Evolutionary conservation across 495 filamentous ascomycete genomes (phyloP), one percentile per base, ranked within the genome.

Genomic region (Cudoniella acicularis): DNA sequence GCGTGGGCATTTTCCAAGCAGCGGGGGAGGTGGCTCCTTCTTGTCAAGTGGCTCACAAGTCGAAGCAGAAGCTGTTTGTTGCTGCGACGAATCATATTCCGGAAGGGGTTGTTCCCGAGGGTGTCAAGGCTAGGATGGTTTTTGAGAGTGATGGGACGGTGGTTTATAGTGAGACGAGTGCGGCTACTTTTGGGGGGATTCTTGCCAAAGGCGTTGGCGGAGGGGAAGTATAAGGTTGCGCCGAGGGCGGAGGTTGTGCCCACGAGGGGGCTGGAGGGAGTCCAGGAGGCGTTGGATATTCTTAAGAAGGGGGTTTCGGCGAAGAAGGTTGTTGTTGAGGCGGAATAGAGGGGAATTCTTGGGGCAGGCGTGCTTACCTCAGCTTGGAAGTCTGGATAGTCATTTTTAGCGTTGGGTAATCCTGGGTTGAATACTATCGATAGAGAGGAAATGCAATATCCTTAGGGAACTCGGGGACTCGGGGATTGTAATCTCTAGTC

Each of bases 311-410:
- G 70, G 2, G 66, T 69, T 0, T 71, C 69, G 40, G 72, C 73
- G 0, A 52, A 61, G 49, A 76, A 76, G 57, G 41, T 74, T 54
- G 65, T 69, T n/a, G n/a, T n/a, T n/a, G n/a, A n/a, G n/a, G n/a
- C n/a, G n/a, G n/a, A n/a, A n/a, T n/a, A n/a, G n/a, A n/a, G n/a
- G n/a, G n/a, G n/a, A n/a, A n/a, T n/a, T n/a, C n/a, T n/a, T n/a
- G n/a, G n/a, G n/a, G n/a, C n/a, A n/a, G n/a, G n/a, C n/a, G n/a
- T n/a, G n/a, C n/a, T n/a, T n/a, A n/a, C n/a, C n/a, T n/a, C n/a
- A n/a, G n/a, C n/a, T n/a, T n/a, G n/a, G n/a, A n/a, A n/a, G n/a
- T n/a, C n/a, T n/a, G n/a, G n/a, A n/a, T n/a, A n/a, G n/a, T n/a
- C n/a, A n/a, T n/a, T n/a, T n/a, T n/a, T n/a, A n/a, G n/a, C n/a